These are phyloP conservation scores for Epicoccum sorghinum DNA, from an alignment of 2,329 filamentous ascomycete species.

Conservation along the genomic window DNA sequence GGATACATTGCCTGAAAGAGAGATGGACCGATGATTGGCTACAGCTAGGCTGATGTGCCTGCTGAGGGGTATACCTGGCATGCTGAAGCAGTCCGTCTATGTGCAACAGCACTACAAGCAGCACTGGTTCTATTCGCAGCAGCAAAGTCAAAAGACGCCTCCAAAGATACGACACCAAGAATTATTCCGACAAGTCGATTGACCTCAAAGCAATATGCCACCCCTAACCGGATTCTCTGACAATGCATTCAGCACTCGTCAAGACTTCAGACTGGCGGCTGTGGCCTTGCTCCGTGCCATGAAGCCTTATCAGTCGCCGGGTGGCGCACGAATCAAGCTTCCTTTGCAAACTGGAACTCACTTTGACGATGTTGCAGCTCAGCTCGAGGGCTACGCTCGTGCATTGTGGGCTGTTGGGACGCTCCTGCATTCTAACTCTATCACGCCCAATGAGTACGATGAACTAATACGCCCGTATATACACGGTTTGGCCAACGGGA, in stretches of 20 bases:
- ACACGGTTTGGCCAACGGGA: constrained; percentile 42
- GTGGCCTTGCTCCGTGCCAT: constrained; percentile 32
- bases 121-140: too few relatives aligned
- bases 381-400: constrained; percentile 44
- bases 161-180: background rate
- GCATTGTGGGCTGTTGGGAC: constrained; percentile 43
- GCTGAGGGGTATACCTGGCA: background rate
- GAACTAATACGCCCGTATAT: constrained; percentile 37
- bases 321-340: constrained; percentile 41
- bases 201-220: constrained; percentile 28
- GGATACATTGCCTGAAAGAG: constrained; percentile 13
- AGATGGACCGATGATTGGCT: background rate
- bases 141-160: background rate
- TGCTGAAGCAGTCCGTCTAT: background rate
- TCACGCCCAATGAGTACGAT: constrained; percentile 21
- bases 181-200: background rate
- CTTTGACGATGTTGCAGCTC: constrained; percentile 44
- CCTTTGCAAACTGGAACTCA: constrained; percentile 42
- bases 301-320: constrained; percentile 37
- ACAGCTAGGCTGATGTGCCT: too few relatives aligned
- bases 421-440: constrained; percentile 28
- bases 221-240: constrained; percentile 37
- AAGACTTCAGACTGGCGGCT: constrained; percentile 34
- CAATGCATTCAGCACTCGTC: constrained; percentile 31
- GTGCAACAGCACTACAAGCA: background rate